Percentiles rank a stretch among this genome's conserved stretches.
Conservation (phyloP, 306 rosid genomes). For the Trichosanthes cucumerina region DNA sequence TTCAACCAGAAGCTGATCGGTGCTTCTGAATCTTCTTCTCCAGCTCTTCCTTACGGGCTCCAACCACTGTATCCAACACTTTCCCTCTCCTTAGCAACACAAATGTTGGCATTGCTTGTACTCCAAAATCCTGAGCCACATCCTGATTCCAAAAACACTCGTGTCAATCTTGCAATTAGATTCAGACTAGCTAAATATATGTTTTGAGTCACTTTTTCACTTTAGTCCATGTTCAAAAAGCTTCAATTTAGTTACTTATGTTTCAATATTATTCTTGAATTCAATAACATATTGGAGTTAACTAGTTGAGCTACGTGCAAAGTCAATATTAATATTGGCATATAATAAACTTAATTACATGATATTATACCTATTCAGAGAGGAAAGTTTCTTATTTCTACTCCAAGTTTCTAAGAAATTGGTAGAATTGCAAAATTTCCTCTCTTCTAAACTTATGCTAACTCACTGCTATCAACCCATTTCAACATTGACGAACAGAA, state of each 20-base stretch:
- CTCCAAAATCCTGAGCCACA: constrained; percentile 51
- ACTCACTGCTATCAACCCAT: not conserved
- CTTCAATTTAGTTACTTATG: not conserved
- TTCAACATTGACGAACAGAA: not conserved
- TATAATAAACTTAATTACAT: not conserved
- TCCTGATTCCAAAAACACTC: constrained; percentile 26
- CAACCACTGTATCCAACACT: constrained; percentile 53
- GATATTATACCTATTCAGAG: not conserved
- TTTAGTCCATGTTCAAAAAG: not conserved
- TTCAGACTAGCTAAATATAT: not conserved
- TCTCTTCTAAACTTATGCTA: not conserved
- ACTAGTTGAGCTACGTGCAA: not conserved
- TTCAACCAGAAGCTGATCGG: constrained; percentile 8
- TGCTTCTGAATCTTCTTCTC: constrained; percentile 41
- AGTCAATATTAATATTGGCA: not conserved
- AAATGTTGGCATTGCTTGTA: constrained; percentile 87
- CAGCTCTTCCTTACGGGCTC: constrained; percentile 73
- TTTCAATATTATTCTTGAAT: not conserved
- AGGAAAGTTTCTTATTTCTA: not conserved
- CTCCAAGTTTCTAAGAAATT: not conserved
- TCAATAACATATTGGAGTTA: not conserved
- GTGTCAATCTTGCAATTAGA: not conserved
- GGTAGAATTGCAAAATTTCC: not conserved
- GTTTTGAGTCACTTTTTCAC: not conserved
- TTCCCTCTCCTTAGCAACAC: constrained; percentile 62